Percentiles rank a stretch among this genome's conserved stretches.
phyloP scores from a whole-genome alignment of 768 basidiomycete species.

The Cubamyces sp. region DNA sequence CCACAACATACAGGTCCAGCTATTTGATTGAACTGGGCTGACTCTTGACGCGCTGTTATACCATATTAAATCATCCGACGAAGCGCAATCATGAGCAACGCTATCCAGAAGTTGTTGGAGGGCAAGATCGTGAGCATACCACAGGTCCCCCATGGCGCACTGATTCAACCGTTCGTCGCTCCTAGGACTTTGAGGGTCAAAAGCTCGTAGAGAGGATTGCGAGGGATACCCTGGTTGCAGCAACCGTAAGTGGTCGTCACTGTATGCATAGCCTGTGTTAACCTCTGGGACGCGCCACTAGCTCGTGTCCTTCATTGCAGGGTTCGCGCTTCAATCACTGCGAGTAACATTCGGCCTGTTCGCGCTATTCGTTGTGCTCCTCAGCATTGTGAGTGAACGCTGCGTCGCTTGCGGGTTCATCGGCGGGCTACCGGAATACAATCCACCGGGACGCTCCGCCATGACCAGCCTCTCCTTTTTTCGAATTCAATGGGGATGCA shows the following conservation, averaged over 20 bases:
- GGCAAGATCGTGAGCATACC: constrained; percentile 38
- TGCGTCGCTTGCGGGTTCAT: neutral
- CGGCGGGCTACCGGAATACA: neutral
- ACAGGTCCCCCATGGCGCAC: too few species aligned
- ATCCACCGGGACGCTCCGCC: too few species aligned
- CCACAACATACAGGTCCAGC: too few species aligned
- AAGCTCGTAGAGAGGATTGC: constrained; percentile 52
- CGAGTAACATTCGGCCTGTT: constrained; percentile 55
- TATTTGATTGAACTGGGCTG: too few species aligned
- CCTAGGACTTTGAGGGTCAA: constrained; percentile 68
- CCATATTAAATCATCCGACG: too few species aligned
- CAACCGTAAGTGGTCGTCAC: constrained; percentile 45
- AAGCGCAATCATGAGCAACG: neutral
- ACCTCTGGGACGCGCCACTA: constrained; percentile 32
- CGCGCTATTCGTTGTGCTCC: constrained; percentile 32
- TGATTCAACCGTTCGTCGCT: neutral
- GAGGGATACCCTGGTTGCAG: constrained; percentile 45
- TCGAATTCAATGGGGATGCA: too few species aligned
- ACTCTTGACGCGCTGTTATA: neutral
- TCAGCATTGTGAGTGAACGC: constrained; percentile 21
- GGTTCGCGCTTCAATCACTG: constrained; percentile 61
- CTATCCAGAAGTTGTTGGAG: constrained; percentile 32
- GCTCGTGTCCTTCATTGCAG: constrained; percentile 59
- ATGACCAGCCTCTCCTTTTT: too few species aligned
- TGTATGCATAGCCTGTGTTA: neutral